phyloP scores from a whole-genome alignment of 208 protist genomes.

The Trypanosoma melophagium region DNA sequence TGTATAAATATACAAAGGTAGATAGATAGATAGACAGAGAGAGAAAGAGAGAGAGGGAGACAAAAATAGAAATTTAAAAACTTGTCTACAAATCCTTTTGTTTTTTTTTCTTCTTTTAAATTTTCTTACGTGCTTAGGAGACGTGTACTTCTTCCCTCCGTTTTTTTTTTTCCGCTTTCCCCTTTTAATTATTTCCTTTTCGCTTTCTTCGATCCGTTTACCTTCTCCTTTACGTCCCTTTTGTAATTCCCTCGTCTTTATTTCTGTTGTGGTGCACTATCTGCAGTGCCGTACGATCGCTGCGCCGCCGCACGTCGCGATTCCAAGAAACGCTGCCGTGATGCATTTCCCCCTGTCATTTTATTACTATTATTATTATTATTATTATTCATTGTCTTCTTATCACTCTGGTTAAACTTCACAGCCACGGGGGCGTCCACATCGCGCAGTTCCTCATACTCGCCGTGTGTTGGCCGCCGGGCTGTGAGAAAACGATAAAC shows the following conservation, averaged over 20 bases:
- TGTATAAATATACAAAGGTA: too few species aligned
- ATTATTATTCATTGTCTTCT: not conserved
- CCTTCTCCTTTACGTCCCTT: not conserved
- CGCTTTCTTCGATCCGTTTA: not conserved
- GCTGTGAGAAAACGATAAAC: conserved; percentile 9
- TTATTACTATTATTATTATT: not conserved
- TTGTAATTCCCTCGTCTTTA: not conserved
- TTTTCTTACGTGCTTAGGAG: too few species aligned
- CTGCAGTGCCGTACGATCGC: conserved; percentile 30
- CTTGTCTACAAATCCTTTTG: not conserved
- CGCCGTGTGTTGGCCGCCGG: not conserved
- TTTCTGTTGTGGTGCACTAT: not conserved
- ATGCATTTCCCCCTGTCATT: conserved; percentile 41
- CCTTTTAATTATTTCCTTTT: not conserved
- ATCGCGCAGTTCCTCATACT: conserved; percentile 11
- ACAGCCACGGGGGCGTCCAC: not conserved
- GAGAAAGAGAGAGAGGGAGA: too few species aligned
- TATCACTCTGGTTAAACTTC: not conserved
- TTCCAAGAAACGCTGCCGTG: conserved; percentile 69
- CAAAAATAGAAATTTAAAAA: too few species aligned
- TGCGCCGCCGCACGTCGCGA: conserved; percentile 41
- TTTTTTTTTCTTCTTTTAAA: conserved; percentile 1
- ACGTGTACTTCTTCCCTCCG: not conserved
- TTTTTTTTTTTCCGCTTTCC: not conserved
- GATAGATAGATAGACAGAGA: too few species aligned